Base-by-base conservation (phyloP, 2,329 filamentous ascomycete genomes). In the Fusarium succisae region DNA sequence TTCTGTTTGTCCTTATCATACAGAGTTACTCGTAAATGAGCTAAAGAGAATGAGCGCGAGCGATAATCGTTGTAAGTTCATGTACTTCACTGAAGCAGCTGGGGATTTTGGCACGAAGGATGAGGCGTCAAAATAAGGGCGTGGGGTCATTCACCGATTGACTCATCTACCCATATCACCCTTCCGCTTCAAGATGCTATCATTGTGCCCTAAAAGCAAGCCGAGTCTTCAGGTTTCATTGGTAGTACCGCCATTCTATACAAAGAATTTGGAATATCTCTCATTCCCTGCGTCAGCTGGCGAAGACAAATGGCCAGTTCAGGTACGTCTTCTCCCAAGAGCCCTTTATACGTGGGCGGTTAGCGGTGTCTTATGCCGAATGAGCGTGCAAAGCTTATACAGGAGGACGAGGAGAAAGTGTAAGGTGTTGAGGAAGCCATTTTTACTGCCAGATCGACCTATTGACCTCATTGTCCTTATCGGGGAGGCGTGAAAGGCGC, bases 401-500 rank as follows among this genome's bases (percentile, higher is more conserved):
- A 26, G 4, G 28, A 28, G 28, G 26, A 20, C 13, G 18, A 47
- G 18, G 18, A 47, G 17, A 28, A 20, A 45, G 44, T 8, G 26
- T 7, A 7, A 47, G 45, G 26, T 8, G 20, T 14, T 11, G 20
- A 17, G 14, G 20, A 30, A n/a, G 5, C 26, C 18, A 2, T 48
- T 35, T 13, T 10, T 8, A 20, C 17, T 37, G 26, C 11, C 5
- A 35, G 22, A 24, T 7, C 2, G 4, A 11, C 22, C 6, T 20
- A 51, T 24, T 7, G 11, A 7, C 17, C 48, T 32, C 5, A 7
- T 30, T 18, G 12, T 13, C 6, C 12, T 15, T 26, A 26, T 26
- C 9, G 0, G 9, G 13, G 1, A 3, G 12, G 0, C 8, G 2
- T 1, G 22, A 35, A 18, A 13, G 8, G 11, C 17, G 4, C 32